Conservation (phyloP, 768 basidiomycete genomes). For the Leccinum broughii region DNA sequence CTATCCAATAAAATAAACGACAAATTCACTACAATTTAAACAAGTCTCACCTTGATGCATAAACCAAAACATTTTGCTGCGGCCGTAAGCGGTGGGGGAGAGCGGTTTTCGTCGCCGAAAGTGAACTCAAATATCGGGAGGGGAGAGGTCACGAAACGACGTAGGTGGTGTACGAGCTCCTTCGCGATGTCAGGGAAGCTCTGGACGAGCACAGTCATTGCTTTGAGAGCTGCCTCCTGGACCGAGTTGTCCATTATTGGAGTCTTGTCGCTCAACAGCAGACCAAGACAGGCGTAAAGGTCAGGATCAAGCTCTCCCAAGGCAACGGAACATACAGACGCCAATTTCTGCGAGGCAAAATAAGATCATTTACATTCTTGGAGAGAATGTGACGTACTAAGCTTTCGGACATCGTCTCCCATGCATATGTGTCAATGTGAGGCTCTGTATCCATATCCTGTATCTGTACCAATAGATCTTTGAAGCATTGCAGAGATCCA, state of each 20-base stretch:
- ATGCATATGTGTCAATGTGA: slow-evolving; percentile 82
- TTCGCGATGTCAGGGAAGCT: slow-evolving; percentile 83
- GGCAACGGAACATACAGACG: slow-evolving; percentile 77
- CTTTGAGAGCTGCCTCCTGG: slow-evolving; percentile 87
- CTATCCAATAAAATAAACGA: slow-evolving; percentile 38
- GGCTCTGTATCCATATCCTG: slow-evolving; percentile 83
- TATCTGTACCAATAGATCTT: slow-evolving; percentile 74
- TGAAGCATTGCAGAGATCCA: slow-evolving; percentile 74
- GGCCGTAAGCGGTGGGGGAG: slow-evolving; percentile 76
- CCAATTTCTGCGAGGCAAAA: slow-evolving; percentile 63
- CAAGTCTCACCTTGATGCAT: slow-evolving; percentile 69
- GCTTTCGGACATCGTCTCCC: slow-evolving; percentile 91
- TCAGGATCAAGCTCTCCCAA: slow-evolving; percentile 64
- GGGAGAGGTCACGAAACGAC: slow-evolving; percentile 87
- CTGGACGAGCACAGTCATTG: slow-evolving; percentile 79
- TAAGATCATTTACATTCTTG: background rate
- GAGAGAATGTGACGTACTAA: slow-evolving; percentile 49
- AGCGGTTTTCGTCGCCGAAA: slow-evolving; percentile 69
- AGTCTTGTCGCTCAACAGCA: slow-evolving; percentile 78
- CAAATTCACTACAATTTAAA: background rate
- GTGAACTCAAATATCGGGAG: slow-evolving; percentile 86
- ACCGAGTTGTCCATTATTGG: slow-evolving; percentile 82
- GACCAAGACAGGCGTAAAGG: slow-evolving; percentile 67
- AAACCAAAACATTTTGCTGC: slow-evolving; percentile 89
- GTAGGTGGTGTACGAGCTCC: slow-evolving; percentile 73